A percentile compares a stretch with the other conserved stretches of the same genome.
phyloP scores from a whole-genome alignment of 2,329 filamentous ascomycete species.

The Cadophora sp. region DNA sequence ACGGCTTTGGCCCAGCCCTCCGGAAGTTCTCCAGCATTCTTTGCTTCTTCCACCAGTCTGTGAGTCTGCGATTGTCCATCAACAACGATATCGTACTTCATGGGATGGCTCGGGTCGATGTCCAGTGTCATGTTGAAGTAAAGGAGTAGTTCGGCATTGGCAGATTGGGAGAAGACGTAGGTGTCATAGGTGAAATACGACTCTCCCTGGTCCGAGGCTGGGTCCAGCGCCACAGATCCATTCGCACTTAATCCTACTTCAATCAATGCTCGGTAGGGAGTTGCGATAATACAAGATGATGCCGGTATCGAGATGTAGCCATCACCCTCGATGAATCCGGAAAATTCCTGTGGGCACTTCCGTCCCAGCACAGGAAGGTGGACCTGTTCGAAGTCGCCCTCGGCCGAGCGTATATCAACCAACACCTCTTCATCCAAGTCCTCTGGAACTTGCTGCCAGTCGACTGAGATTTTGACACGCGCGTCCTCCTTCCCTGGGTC shows the following conservation, averaged over 20 bases:
- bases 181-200: conserved; percentile 65
- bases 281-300: not conserved
- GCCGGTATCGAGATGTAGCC: conserved; percentile 59
- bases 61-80: conserved; percentile 44
- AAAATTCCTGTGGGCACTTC: conserved; percentile 55
- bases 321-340: conserved; percentile 67
- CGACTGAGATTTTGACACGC: conserved; percentile 57
- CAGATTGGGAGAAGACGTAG: conserved; percentile 52
- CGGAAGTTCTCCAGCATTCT: conserved; percentile 28
- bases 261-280: conserved; percentile 15
- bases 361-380: conserved; percentile 60
- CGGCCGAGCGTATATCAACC: conserved; percentile 45
- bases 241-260: conserved; percentile 11
- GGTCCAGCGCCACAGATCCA: conserved; percentile 14
- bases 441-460: conserved; percentile 47
- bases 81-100: conserved; percentile 45
- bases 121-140: conserved; percentile 28
- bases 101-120: conserved; percentile 52
- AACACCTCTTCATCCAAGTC: conserved; percentile 42
- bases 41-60: conserved; percentile 34
- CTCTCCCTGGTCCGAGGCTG: not conserved
- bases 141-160: conserved; percentile 9
- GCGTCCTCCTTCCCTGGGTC: conserved; percentile 53
- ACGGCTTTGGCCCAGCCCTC: conserved; percentile 24
- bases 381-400: conserved; percentile 53